These are phyloP conservation scores for Aureoboletus auriporus DNA, from an alignment of 768 basidiomycete species.

Conservation along the genomic window DNA sequence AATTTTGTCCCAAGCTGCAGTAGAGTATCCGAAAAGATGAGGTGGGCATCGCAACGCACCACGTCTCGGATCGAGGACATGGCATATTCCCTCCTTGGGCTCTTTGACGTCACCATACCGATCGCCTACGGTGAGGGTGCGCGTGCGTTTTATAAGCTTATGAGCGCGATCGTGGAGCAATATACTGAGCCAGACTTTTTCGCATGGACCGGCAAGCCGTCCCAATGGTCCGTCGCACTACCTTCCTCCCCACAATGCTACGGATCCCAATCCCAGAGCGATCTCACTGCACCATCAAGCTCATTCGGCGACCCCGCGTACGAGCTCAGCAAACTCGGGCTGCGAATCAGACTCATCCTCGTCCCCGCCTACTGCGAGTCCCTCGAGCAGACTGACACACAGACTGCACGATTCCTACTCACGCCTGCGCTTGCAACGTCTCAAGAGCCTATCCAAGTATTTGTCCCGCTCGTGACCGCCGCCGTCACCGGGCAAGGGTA, in stretches of 20 bases:
- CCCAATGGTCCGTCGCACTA: constrained; percentile 20
- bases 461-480: constrained; percentile 2
- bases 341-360: constrained; percentile 14
- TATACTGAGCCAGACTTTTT: constrained; percentile 20
- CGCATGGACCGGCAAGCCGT: constrained; percentile 21
- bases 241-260: constrained; percentile 23
- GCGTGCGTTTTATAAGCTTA: constrained; percentile 20
- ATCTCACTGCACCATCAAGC: constrained; percentile 6
- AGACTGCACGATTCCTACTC: constrained; percentile 14
- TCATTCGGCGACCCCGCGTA: constrained; percentile 19
- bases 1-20: constrained; percentile 16
- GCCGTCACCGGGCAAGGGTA: background rate
- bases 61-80: constrained; percentile 21
- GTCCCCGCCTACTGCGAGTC: constrained; percentile 21
- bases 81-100: constrained; percentile 23
- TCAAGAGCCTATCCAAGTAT: constrained; percentile 21
- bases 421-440: constrained; percentile 12
- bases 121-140: constrained; percentile 23
- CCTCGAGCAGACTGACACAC: constrained; percentile 13
- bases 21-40: constrained; percentile 22
- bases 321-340: constrained; percentile 22
- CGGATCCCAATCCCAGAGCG: constrained; percentile 6
- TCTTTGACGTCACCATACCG: constrained; percentile 20
- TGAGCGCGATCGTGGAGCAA: constrained; percentile 13
- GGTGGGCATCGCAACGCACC: constrained; percentile 20